Conservation (phyloP, 176 grass and related monocot species). For the Stipa capillata region DNA sequence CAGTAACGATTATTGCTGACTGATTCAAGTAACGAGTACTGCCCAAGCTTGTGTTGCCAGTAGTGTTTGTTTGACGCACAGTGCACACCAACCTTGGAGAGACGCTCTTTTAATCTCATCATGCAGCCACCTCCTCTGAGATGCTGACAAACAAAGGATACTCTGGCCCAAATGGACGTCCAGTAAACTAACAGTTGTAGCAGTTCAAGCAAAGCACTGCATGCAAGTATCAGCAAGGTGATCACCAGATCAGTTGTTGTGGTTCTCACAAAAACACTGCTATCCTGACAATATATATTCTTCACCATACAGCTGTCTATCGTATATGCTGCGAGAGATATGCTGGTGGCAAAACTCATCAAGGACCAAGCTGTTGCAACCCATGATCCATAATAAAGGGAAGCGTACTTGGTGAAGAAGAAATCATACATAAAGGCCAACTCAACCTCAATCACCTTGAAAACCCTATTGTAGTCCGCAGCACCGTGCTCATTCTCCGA, state of each 20-base stretch:
- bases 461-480: background rate
- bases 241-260: background rate
- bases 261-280: too few relatives aligned
- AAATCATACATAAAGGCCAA: slow-evolving; percentile 4
- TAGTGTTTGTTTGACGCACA: background rate
- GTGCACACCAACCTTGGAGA: background rate
- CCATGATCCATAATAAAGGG: background rate
- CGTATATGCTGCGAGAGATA: background rate
- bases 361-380: background rate
- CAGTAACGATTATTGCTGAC: background rate
- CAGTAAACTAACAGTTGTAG: too few relatives aligned
- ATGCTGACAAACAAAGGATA: background rate
- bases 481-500: background rate
- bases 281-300: too few relatives aligned
- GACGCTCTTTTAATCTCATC: background rate
- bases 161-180: too few relatives aligned
- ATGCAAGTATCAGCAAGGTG: background rate
- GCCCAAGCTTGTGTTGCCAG: background rate
- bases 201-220: too few relatives aligned
- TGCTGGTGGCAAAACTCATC: background rate
- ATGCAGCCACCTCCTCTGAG: background rate
- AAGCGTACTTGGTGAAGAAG: slow-evolving; percentile 13
- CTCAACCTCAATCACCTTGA: background rate
- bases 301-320: too few relatives aligned
- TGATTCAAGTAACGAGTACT: background rate